phyloP scores from a whole-genome alignment of 805 yeast species.

The Kazachstania viticola region DNA sequence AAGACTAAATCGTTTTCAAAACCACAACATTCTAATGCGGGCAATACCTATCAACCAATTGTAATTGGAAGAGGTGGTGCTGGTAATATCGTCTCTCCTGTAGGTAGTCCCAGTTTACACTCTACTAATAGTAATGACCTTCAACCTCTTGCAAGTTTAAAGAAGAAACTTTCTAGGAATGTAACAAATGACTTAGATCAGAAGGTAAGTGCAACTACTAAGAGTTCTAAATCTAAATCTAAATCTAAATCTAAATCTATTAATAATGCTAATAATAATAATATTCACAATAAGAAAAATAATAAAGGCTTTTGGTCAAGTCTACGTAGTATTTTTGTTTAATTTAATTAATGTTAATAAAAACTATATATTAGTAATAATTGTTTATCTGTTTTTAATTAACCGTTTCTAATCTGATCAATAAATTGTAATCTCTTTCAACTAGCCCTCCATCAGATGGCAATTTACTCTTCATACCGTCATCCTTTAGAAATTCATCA shows the following conservation, averaged over 20 bases:
- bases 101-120: slow-evolving; percentile 9
- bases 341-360: neutral
- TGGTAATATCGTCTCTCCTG: slow-evolving; percentile 25
- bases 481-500: slow-evolving; percentile 60
- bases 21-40: no score
- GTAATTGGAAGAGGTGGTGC: slow-evolving; percentile 28
- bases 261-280: slow-evolving; percentile 1
- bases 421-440: slow-evolving; percentile 65
- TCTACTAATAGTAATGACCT: no score
- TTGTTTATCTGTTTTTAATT: no score
- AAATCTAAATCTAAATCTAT: no score
- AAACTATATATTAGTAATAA: neutral
- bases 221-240: no score
- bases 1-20: neutral
- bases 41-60: no score
- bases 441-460: slow-evolving; percentile 94
- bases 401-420: slow-evolving; percentile 70
- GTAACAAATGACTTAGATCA: no score
- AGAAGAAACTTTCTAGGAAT: no score
- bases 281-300: slow-evolving; percentile 1
- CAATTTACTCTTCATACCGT: slow-evolving; percentile 61
- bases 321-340: slow-evolving; percentile 11
- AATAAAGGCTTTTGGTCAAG: slow-evolving; percentile 10
- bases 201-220: no score
- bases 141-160: no score